phyloP scores from a whole-genome alignment of 2,329 filamentous ascomycete genomes.

The Ophiostoma triangulosporum region DNA sequence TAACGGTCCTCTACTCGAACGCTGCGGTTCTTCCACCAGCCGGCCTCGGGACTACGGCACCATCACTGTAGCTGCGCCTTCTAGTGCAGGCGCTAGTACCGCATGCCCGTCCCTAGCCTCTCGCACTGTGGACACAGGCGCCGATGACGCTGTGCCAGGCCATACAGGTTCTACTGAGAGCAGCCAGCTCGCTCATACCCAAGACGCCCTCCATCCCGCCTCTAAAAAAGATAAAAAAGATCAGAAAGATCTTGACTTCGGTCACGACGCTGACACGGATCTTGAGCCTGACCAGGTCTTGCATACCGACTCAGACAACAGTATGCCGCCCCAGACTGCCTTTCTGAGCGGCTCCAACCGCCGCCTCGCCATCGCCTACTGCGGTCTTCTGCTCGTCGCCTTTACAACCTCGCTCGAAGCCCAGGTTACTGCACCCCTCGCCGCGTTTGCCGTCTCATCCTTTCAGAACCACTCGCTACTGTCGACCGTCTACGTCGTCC shows the following conservation, averaged over 20 bases:
- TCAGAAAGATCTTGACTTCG: background rate
- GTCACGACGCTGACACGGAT: background rate
- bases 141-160: constrained; percentile 1
- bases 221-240: no score
- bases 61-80: constrained; percentile 3
- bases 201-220: background rate
- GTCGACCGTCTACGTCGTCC: constrained; percentile 50
- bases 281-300: background rate
- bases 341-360: constrained; percentile 7
- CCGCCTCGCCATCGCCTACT: constrained; percentile 13
- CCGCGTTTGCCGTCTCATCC: constrained; percentile 49
- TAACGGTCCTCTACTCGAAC: background rate
- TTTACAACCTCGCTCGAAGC: constrained; percentile 54
- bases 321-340: constrained; percentile 8
- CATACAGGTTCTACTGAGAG: constrained; percentile 1
- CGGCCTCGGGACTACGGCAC: constrained; percentile 12
- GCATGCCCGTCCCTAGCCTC: background rate
- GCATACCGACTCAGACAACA: background rate
- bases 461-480: constrained; percentile 50
- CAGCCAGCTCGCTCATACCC: background rate
- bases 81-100: constrained; percentile 7
- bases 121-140: constrained; percentile 4
- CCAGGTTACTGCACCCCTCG: constrained; percentile 46
- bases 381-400: constrained; percentile 41
- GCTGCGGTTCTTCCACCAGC: background rate